Conservation (phyloP, 2,329 filamentous ascomycete genomes). For the Pseudocercospora ulei region DNA sequence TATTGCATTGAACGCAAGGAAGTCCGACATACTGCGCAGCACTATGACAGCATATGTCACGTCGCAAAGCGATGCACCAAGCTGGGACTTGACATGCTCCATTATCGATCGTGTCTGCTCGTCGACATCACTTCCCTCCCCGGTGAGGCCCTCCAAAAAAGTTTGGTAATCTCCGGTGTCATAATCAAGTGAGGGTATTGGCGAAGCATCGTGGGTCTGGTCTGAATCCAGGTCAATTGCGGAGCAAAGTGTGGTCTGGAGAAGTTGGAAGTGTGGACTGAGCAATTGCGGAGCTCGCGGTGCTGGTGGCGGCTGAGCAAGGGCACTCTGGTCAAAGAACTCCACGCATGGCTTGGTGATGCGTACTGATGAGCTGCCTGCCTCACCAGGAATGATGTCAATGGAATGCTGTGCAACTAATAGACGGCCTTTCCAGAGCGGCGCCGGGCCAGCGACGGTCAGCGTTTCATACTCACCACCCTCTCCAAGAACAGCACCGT, state of each 20-base stretch:
- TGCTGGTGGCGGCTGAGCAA: neutral
- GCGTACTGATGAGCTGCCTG: constrained; percentile 64
- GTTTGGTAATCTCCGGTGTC: neutral
- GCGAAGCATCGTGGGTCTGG: neutral
- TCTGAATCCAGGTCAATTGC: neutral
- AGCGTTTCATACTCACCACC: constrained; percentile 95
- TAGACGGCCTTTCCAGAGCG: constrained; percentile 64
- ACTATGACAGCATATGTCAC: constrained; percentile 51
- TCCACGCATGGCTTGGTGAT: constrained; percentile 49
- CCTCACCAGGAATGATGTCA: constrained; percentile 55
- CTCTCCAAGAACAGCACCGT: constrained; percentile 73
- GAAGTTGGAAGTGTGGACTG: constrained; percentile 50
- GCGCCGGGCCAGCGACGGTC: constrained; percentile 65
- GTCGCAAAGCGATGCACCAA: constrained; percentile 22
- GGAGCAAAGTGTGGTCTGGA: neutral
- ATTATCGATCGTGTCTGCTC: constrained; percentile 38
- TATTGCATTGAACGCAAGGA: constrained; percentile 60
- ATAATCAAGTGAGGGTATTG: constrained; percentile 11
- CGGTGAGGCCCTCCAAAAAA: constrained; percentile 26
- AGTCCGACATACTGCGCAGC: constrained; percentile 70
- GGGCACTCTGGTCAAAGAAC: neutral
- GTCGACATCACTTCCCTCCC: constrained; percentile 34
- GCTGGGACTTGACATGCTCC: constrained; percentile 29
- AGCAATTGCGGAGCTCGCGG: constrained; percentile 54
- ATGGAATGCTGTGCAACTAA: constrained; percentile 49